Percentiles rank a stretch among this genome's conserved stretches.
These are phyloP conservation scores for Phytophthora syringae DNA, from an alignment of 352 stramenopile genomes.

Conservation along the genomic window DNA sequence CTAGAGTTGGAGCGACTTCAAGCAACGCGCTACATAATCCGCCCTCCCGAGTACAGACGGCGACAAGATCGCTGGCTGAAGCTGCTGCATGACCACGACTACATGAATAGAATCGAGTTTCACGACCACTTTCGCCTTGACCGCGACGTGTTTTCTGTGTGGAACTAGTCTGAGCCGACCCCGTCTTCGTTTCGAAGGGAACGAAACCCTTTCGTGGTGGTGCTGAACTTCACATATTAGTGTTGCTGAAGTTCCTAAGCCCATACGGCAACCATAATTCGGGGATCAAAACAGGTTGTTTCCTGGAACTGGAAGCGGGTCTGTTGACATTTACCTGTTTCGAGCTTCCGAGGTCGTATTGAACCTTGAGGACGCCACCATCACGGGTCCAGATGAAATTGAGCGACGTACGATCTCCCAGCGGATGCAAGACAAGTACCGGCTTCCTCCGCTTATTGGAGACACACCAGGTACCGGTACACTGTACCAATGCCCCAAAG, in stretches of 20 bases:
- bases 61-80: not conserved
- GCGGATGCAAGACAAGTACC: not conserved
- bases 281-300: not conserved
- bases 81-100: not conserved
- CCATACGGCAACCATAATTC: not conserved
- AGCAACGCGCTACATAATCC: not conserved
- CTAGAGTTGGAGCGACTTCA: not conserved
- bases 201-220: not conserved
- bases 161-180: not conserved
- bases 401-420: not conserved
- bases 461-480: no score
- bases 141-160: not conserved
- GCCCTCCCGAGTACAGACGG: not conserved
- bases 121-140: not conserved
- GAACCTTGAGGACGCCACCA: not conserved
- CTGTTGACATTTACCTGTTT: not conserved
- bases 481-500: no score
- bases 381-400: not conserved
- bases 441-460: no score
- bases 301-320: not conserved
- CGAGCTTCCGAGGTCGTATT: not conserved
- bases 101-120: not conserved
- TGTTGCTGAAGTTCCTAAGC: not conserved
- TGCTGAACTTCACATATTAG: constrained; percentile 1
- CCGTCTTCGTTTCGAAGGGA: not conserved